Evolutionary conservation across 2,329 filamentous ascomycete genomes (phyloP).

Genomic region (Fusarium metavorans): DNA sequence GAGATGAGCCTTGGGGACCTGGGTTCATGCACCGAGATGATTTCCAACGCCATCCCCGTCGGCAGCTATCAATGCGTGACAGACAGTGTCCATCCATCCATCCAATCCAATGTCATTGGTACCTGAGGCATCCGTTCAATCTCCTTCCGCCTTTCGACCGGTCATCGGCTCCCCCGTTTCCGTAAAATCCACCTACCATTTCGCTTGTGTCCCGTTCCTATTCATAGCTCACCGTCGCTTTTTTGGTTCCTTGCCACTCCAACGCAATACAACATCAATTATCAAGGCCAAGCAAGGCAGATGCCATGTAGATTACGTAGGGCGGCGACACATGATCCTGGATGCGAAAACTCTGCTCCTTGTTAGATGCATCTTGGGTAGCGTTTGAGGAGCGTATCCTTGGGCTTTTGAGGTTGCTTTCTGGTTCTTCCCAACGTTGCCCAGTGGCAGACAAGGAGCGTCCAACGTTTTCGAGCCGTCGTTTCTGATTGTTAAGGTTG

Average conservation of each 20-base stretch:
- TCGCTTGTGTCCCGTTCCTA: slow-evolving; percentile 24
- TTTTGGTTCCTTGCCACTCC: slow-evolving; percentile 19
- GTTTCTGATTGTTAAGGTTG: slow-evolving; percentile 28
- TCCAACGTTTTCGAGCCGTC: slow-evolving; percentile 23
- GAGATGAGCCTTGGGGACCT: slow-evolving; percentile 14
- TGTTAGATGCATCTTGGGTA: background rate
- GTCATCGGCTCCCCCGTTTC: slow-evolving; percentile 21
- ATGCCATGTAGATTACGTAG: slow-evolving; percentile 14
- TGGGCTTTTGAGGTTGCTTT: background rate
- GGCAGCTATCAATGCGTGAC: slow-evolving; percentile 6
- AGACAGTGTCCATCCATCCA: background rate
- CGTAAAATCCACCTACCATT: slow-evolving; percentile 12
- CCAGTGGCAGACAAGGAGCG: slow-evolving; percentile 9
- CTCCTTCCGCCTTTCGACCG: slow-evolving; percentile 3
- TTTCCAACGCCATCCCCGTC: slow-evolving; percentile 8
- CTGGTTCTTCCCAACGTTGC: background rate
- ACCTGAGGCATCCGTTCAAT: slow-evolving; percentile 8
- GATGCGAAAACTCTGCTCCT: background rate
- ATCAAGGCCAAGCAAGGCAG: slow-evolving; percentile 10
- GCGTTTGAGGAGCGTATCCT: background rate
- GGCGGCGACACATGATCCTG: background rate
- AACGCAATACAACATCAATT: slow-evolving; percentile 32
- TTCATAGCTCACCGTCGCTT: slow-evolving; percentile 31
- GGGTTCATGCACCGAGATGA: slow-evolving; percentile 37
- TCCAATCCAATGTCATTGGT: background rate